Evolutionary conservation across 1,139 yeast species (phyloP), one percentile per base, ranked within the genome.

Genomic region (Spencermartinsiella ligniputridi): DNA sequence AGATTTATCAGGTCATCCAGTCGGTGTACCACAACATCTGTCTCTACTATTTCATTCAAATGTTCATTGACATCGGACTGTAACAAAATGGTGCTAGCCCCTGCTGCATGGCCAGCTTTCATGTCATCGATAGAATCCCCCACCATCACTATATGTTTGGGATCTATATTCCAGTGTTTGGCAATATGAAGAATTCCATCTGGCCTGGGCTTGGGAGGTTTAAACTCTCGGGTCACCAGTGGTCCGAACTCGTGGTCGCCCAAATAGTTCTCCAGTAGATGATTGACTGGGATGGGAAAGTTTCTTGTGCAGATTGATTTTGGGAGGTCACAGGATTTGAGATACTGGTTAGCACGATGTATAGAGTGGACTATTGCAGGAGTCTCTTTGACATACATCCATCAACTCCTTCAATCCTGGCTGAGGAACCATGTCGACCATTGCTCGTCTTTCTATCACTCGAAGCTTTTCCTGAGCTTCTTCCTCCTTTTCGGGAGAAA

Each of bases 121-220:
- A 81, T 76, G 57, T 81, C 87, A 58, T 81, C 87, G 32, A 68
- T 62, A 0, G 85, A 79, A 56, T 81, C 87, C 16, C 87, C 87
- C 6, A 81, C 82, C 87, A 81, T 81, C n/a, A 79, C 57, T 22
- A 79, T 54, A 36, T 73, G 66, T 18, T 61, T 52, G 0, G 83
- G 74, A 2, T 60, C 53, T 6, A 74, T 45, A 3, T 37, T 67
- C 78, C 82, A 75, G 3, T 56, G 46, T 15, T 65, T 50, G 2
- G 80, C 73, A 18, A 81, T 79, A 50, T 78, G 75, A 15, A 74
- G 59, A 32, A 81, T 59, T 1, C 86, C 84, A 35, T 73, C 75
- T 0, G 85, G 83, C 13, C 75, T 69, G 1, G 87, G 87, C 55
- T 81, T 81, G 9, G 86, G 77, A 0, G 86, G 86, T 42, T 68